Evolutionary conservation across 495 filamentous ascomycete genomes (phyloP), one percentile per base, ranked within the genome.

Genomic region (Saxophila tyrrhenica): DNA sequence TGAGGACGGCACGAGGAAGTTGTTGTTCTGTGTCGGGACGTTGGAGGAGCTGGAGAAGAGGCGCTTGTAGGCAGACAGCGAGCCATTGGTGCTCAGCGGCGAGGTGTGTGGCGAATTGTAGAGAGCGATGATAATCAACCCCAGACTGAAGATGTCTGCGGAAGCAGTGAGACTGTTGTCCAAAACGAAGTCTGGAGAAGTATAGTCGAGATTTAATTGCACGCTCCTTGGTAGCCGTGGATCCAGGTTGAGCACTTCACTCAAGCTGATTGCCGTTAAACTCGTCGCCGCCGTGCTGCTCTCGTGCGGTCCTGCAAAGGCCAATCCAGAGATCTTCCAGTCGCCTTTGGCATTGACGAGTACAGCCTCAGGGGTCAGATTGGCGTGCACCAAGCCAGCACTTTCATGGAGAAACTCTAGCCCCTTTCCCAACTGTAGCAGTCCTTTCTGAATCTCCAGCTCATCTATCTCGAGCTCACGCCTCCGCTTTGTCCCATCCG

Each of bases 381-480:
- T 98, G 20, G 84, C 86, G 68, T 98, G 92, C 1, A 97, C 86
- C 22, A 97, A 74, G 0, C 86, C 88, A 24, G 92, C 92, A 64
- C 91, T 96, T 65, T 97, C 92, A 62, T 98, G 92, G 19, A 98
- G 72, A 61, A 98, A 98, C 69, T 98, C 90, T 22, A 98, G 72
- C 17, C 89, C 92, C 66, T 95, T 95, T 57, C 86, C 88, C 39
- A 97, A 77, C 68, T 98, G 92, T 46, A 96, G 70, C 41, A 97
- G 67, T 0, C 92, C 92, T 70, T 97, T 97, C 67, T 97, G 92
- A 58, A 97, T 92, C 67, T 98, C 92, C 58, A 98, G 71, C 70
- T 98, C 92, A 65, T 98, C 94, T 54, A 98, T 90, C 65, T 97
- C 92, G 1, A 95, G 59, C 63, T 97, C 94, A 57, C 87, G 78